Base-by-base conservation (phyloP, 169 alveolate genomes). In the Plasmodium vivax region DNA sequence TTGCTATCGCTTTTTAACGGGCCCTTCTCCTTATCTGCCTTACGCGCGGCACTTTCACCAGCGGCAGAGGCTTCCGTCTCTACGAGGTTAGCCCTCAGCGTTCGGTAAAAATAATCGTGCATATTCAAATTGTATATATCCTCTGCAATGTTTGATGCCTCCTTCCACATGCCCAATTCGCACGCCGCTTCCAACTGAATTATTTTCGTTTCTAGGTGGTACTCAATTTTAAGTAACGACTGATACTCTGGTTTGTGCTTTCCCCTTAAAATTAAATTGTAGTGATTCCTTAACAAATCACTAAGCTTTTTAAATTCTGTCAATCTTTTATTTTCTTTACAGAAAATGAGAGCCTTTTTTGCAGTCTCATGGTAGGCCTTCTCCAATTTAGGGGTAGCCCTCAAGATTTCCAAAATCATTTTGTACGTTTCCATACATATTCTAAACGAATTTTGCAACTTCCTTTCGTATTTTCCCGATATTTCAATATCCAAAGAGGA, bases 341-440 rank as follows among this genome's bases (percentile, higher is more conserved):
- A 99, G 95, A 99, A 98, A 43, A 96, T 96, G 47, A 98, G 96
- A 41, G 99, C 99, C 94, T 97, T 97, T 81, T 97, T 96, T 74
- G 99, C 99, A 2, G 99, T 98, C 36, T 97, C 99, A 84, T 97
- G 99, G 97, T 99, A 99, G 68, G 98, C 98, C 74, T 96, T 96
- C 90, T 98, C 99, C 93, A 99, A 96, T 96, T 97, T 98, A 16
- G 99, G 98, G 73, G 99, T 98, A 43, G 98, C 98, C 58, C 99
- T 96, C 83, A 98, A 97, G 56, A 98, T 97, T 88, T 99, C 99
- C 75, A 99, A 96, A 83, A 98, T 96, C 96, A 98, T 98, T 93
- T 98, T 98, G 95, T 98, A 99, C 8, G 98, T 98, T 75, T 99
- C 99, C 99, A 99, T 98, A 72, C 98, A 96, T 95, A 98, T 98